Conservation (phyloP, 73 alveolate species). For the Paramecium pentaurelia region DNA sequence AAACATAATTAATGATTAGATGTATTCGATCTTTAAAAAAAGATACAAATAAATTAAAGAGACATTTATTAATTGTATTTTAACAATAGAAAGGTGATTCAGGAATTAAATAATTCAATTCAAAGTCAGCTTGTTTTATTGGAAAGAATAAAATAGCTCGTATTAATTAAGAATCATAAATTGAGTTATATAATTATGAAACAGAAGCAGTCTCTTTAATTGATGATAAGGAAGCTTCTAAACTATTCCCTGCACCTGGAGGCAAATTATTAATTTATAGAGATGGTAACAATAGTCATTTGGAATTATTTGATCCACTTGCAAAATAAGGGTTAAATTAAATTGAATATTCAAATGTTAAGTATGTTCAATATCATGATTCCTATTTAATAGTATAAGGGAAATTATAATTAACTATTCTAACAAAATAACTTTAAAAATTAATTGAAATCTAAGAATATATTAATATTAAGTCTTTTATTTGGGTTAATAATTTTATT, state of each 20-base stretch:
- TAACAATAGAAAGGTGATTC: background rate
- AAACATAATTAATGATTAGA: constrained; percentile 31
- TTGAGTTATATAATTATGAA: constrained; percentile 38
- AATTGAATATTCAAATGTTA: background rate
- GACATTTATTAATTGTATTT: background rate
- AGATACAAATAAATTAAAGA: background rate
- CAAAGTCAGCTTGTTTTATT: constrained; percentile 19
- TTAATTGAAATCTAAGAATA: constrained; percentile 75
- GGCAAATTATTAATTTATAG: background rate
- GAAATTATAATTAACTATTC: background rate
- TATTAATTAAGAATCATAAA: background rate
- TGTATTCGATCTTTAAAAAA: background rate
- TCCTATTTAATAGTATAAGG: background rate
- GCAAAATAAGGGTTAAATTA: background rate
- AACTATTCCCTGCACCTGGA: background rate
- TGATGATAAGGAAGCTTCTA: background rate
- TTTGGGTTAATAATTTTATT: constrained; percentile 80
- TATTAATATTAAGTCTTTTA: constrained; percentile 68
- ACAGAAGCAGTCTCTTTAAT: constrained; percentile 57
- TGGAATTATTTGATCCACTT: constrained; percentile 1
- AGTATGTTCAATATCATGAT: background rate
- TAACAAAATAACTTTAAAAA: constrained; percentile 79
- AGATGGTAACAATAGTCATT: background rate
- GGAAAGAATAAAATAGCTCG: background rate
- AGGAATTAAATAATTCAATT: background rate